These are phyloP conservation scores for Gryganskiella cystojenkinii DNA, from an alignment of 192 early-diverging fungal species.

Conservation along the genomic window DNA sequence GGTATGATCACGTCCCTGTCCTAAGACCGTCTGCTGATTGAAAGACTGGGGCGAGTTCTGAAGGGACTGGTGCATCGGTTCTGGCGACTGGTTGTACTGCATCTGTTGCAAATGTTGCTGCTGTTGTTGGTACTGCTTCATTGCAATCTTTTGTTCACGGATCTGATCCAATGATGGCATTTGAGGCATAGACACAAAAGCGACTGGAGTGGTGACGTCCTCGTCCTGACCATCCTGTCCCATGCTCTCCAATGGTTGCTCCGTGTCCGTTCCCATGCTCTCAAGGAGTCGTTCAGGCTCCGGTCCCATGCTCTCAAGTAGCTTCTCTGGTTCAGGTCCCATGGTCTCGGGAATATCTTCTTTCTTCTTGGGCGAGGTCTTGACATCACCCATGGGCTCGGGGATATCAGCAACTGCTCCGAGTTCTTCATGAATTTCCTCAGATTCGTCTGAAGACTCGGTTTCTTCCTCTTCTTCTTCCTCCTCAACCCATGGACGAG, in stretches of 20 bases:
- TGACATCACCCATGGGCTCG: conserved; percentile 40
- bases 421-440: conserved; percentile 31
- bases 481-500: conserved; percentile 40
- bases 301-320: conserved; percentile 46
- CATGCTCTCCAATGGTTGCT: conserved; percentile 41
- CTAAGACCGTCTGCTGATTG: conserved; percentile 16
- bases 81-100: conserved; percentile 17
- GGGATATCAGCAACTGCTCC: conserved; percentile 10
- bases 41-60: conserved; percentile 32
- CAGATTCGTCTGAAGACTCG: conserved; percentile 5
- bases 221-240: conserved; percentile 30
- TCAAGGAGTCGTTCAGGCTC: conserved; percentile 39
- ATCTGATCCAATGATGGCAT: conserved; percentile 36
- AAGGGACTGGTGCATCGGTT: conserved; percentile 17
- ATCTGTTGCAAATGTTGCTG: conserved; percentile 23
- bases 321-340: conserved; percentile 38
- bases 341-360: conserved; percentile 12
- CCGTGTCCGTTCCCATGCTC: conserved; percentile 48
- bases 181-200: conserved; percentile 41
- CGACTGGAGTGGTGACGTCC: conserved; percentile 6
- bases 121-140: conserved; percentile 24
- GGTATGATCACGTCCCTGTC: neutral
- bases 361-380: neutral
- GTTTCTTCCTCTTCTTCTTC: conserved; percentile 7
- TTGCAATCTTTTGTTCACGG: conserved; percentile 37